These are phyloP conservation scores for Blastobotrys indianensis DNA, from an alignment of 1,139 yeast genomes.

Conservation along the genomic window DNA sequence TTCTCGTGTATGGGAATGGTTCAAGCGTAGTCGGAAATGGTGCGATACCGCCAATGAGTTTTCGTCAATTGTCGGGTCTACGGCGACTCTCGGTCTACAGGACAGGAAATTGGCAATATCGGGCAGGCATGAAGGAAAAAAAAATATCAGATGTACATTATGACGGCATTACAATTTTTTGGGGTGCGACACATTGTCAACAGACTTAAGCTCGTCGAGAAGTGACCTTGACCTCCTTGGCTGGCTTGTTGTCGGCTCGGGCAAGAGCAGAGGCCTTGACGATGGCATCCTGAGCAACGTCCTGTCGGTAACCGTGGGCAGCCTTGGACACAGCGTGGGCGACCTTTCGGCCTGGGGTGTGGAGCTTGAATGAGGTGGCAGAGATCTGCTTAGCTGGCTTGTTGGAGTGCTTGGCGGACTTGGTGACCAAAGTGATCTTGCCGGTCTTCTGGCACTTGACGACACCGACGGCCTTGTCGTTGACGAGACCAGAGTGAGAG, in stretches of 20 bases:
- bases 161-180: neutral
- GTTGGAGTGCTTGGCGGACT: slow-evolving; percentile 39
- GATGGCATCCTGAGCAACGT: slow-evolving; percentile 42
- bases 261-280: slow-evolving; percentile 42
- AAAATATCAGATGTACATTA: neutral
- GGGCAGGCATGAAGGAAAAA: neutral
- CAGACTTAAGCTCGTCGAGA: slow-evolving; percentile 13
- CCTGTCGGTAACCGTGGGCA: slow-evolving; percentile 44
- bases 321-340: slow-evolving; percentile 43
- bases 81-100: too few relatives aligned
- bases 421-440: slow-evolving; percentile 39
- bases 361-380: slow-evolving; percentile 37
- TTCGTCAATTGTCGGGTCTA: too few relatives aligned
- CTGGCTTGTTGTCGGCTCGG: slow-evolving; percentile 34
- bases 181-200: neutral
- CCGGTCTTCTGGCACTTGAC: slow-evolving; percentile 27
- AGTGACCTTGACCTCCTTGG: slow-evolving; percentile 34
- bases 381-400: slow-evolving; percentile 40
- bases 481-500: slow-evolving; percentile 43
- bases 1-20: too few relatives aligned
- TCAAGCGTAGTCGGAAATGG: too few relatives aligned
- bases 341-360: slow-evolving; percentile 40
- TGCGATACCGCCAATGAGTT: too few relatives aligned
- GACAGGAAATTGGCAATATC: too few relatives aligned
- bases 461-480: slow-evolving; percentile 45